Conservation (phyloP, 1,284 basidiomycete genomes). For the Pisolithus thermaeus region DNA sequence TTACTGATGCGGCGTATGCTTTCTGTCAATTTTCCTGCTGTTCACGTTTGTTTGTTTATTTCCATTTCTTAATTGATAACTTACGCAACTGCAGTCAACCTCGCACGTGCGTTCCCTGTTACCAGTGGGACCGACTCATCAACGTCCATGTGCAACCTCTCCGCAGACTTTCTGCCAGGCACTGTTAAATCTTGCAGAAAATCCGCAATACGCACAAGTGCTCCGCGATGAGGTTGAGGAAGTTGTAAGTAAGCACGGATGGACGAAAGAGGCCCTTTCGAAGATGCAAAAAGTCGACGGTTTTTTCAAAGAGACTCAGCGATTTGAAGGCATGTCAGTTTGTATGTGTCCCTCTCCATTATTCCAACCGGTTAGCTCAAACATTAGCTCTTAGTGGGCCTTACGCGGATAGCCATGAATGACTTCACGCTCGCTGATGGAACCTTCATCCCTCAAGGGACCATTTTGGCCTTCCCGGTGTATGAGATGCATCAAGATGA, state of each 20-base stretch:
- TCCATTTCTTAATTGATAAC: neutral
- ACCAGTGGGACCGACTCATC: too few species aligned
- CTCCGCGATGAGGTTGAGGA: slow-evolving; percentile 40
- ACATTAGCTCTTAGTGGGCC: slow-evolving; percentile 19
- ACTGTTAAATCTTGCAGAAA: slow-evolving; percentile 31
- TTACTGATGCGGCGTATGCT: neutral
- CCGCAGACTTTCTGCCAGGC: slow-evolving; percentile 30
- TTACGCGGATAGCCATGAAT: slow-evolving; percentile 30
- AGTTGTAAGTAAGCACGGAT: slow-evolving; percentile 34
- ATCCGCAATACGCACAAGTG: slow-evolving; percentile 32
- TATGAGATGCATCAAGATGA: neutral
- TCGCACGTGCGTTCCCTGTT: slow-evolving; percentile 11
- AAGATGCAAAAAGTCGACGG: slow-evolving; percentile 44
- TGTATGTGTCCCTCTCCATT: slow-evolving; percentile 17
- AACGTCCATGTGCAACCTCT: neutral
- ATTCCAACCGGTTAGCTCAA: neutral
- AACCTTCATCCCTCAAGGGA: slow-evolving; percentile 33
- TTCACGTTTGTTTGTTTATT: slow-evolving; percentile 25
- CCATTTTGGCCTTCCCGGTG: slow-evolving; percentile 22
- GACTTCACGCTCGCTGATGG: slow-evolving; percentile 40
- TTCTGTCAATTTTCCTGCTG: slow-evolving; percentile 33
- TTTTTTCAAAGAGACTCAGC: slow-evolving; percentile 39
- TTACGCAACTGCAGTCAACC: slow-evolving; percentile 7
- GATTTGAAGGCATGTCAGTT: slow-evolving; percentile 25
- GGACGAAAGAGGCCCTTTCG: slow-evolving; percentile 36